Evolutionary conservation across 2,329 filamentous ascomycete genomes (phyloP).

Genomic region (Cercospora zeae-maydis): DNA sequence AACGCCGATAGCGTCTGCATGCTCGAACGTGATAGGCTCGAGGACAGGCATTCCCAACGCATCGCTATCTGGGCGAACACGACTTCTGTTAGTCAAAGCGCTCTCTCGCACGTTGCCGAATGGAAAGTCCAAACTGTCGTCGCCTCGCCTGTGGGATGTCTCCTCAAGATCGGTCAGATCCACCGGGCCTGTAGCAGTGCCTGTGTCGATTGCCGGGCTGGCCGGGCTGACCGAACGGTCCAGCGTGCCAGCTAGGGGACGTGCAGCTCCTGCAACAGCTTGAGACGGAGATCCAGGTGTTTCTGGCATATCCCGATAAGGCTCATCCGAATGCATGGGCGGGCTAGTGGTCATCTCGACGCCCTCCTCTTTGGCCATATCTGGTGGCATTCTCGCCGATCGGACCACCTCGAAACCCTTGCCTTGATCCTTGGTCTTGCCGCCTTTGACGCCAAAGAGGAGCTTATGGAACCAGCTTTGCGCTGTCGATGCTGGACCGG

Average conservation of each 20-base stretch:
- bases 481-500: constrained; percentile 82
- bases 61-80: constrained; percentile 21
- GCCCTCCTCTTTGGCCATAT: constrained; percentile 55
- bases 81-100: constrained; percentile 11
- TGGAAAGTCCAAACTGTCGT: constrained; percentile 26
- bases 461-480: constrained; percentile 82
- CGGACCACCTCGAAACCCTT: constrained; percentile 97
- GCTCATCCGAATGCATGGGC: constrained; percentile 31
- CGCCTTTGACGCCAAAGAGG: constrained; percentile 46
- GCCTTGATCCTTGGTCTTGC: constrained; percentile 81
- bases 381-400: constrained; percentile 75
- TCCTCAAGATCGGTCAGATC: constrained; percentile 11
- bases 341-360: constrained; percentile 37
- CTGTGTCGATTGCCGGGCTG: not conserved
- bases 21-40: constrained; percentile 23
- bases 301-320: constrained; percentile 33
- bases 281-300: constrained; percentile 19
- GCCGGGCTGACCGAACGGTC: constrained; percentile 20
- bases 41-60: constrained; percentile 23
- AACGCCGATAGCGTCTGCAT: constrained; percentile 21
- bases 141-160: not conserved
- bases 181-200: not conserved
- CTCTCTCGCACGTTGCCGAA: constrained; percentile 18
- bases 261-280: constrained; percentile 21
- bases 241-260: constrained; percentile 10